Conservation (phyloP, 805 yeast genomes). For the Hanseniaspora lachancei region DNA sequence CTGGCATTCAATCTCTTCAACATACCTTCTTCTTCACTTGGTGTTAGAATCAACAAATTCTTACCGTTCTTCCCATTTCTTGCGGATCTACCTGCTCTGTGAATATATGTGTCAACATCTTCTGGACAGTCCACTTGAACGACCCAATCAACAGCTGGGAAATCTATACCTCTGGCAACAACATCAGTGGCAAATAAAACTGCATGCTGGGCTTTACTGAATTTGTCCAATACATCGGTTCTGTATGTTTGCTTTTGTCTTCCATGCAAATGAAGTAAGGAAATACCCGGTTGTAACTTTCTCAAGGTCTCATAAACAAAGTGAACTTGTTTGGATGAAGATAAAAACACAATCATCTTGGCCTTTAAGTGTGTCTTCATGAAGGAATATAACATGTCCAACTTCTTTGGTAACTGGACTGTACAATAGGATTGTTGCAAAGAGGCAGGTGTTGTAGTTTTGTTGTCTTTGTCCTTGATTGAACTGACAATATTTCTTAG, state of each 20-base stretch:
- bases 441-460: slow-evolving; percentile 55
- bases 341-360: slow-evolving; percentile 69
- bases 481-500: slow-evolving; percentile 45
- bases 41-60: slow-evolving; percentile 69
- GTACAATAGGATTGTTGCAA: slow-evolving; percentile 73
- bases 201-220: slow-evolving; percentile 63
- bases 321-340: slow-evolving; percentile 85
- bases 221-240: slow-evolving; percentile 66
- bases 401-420: slow-evolving; percentile 62
- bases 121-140: slow-evolving; percentile 85
- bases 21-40: slow-evolving; percentile 71
- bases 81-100: slow-evolving; percentile 82
- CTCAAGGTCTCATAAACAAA: slow-evolving; percentile 77
- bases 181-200: slow-evolving; percentile 83
- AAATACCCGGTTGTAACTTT: slow-evolving; percentile 82
- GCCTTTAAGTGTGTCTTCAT: slow-evolving; percentile 67
- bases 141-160: slow-evolving; percentile 93
- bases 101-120: slow-evolving; percentile 77
- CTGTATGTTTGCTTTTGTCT: slow-evolving; percentile 84
- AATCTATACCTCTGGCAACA: slow-evolving; percentile 84
- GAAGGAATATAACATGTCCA: slow-evolving; percentile 77
- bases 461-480: slow-evolving; percentile 15
- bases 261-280: slow-evolving; percentile 73
- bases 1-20: slow-evolving; percentile 46
- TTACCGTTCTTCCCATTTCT: slow-evolving; percentile 76